These are phyloP conservation scores for Termitomyces sp. DNA, from an alignment of 768 basidiomycete species.

Conservation along the genomic window DNA sequence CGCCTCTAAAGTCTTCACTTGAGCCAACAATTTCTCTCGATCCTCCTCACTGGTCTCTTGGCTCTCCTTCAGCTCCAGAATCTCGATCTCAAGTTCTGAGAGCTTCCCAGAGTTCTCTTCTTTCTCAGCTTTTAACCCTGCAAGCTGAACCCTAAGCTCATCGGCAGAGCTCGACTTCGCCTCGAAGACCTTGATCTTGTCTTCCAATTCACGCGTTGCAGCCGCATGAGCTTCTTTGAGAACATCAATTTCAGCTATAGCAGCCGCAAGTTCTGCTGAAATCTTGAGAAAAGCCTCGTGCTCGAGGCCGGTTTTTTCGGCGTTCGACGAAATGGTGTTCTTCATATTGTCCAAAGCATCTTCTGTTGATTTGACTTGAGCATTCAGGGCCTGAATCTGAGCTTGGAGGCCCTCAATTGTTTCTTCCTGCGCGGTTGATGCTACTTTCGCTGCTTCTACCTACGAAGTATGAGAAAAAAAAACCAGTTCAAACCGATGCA, in stretches of 20 bases:
- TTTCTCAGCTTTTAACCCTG: slow-evolving; percentile 52
- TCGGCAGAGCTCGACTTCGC: slow-evolving; percentile 36
- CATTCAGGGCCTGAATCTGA: slow-evolving; percentile 47
- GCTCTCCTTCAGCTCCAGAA: slow-evolving; percentile 69
- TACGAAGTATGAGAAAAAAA: slow-evolving; percentile 20
- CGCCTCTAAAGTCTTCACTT: slow-evolving; percentile 46
- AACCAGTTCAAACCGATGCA: not conserved
- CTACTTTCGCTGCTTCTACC: slow-evolving; percentile 47
- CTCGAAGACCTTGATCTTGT: slow-evolving; percentile 42
- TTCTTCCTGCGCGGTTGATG: slow-evolving; percentile 34
- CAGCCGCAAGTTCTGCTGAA: slow-evolving; percentile 53
- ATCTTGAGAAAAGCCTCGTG: slow-evolving; percentile 61
- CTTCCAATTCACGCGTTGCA: slow-evolving; percentile 41
- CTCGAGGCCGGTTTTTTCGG: slow-evolving; percentile 49
- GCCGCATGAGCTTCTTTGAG: slow-evolving; percentile 45
- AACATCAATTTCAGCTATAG: slow-evolving; percentile 44
- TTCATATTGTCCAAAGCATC: slow-evolving; percentile 48
- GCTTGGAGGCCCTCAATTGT: slow-evolving; percentile 42
- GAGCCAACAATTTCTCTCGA: slow-evolving; percentile 37
- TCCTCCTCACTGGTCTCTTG: slow-evolving; percentile 63
- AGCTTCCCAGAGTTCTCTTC: slow-evolving; percentile 68
- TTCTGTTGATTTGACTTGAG: slow-evolving; percentile 43
- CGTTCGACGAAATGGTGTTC: slow-evolving; percentile 33
- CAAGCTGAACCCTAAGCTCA: slow-evolving; percentile 21
- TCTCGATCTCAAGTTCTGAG: slow-evolving; percentile 78